Evolutionary conservation across 306 rosid genomes (phyloP), one percentile per base, ranked within the genome.

Genomic region (Betula pendula): DNA sequence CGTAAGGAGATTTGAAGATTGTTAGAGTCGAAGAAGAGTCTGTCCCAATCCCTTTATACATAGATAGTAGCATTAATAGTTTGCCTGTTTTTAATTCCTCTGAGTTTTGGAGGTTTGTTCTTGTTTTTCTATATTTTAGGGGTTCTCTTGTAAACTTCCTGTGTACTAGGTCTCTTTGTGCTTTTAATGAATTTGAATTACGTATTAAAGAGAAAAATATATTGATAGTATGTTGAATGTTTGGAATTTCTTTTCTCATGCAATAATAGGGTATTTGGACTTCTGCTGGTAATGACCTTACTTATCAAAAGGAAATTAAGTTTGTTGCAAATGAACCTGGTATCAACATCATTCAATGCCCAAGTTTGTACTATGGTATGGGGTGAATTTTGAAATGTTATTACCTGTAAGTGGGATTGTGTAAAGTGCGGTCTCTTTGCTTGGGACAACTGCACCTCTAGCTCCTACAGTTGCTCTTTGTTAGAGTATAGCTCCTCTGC

Each of bases 401-500:
- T 27, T 27, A 59, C 9, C 19, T 24, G 6, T 25, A 17, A 27
- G n/a, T 56, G 27, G 38, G 38, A 33, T 19, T 70, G 38, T 71
- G 29, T 15, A 8, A 29, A 20, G 24, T 68, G 35, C 33, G 5
- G 15, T 17, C 43, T 56, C 35, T 43, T 69, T 31, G 68, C 70
- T 16, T 31, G 25, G 63, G 76, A 31, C 25, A 44, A 66, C 48
- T 70, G 66, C 48, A 51, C 24, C 25, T 50, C 5, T 25, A 35
- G 56, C 55, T 17, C 44, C 45, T 48, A 29, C 16, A 63, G 10
- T 66, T 17, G 20, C 31, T 25, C 31, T 25, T 65, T 49, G 68
- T 67, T 31, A 67, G 33, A 27, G 69, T 48, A 44, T 77, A 70
- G 29, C 35, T 70, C 47, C 31, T 66, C 16, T 67, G 58, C 71